Evolutionary conservation across 768 basidiomycete species (phyloP).

Genomic region (Coprinopsis marcescibilis): DNA sequence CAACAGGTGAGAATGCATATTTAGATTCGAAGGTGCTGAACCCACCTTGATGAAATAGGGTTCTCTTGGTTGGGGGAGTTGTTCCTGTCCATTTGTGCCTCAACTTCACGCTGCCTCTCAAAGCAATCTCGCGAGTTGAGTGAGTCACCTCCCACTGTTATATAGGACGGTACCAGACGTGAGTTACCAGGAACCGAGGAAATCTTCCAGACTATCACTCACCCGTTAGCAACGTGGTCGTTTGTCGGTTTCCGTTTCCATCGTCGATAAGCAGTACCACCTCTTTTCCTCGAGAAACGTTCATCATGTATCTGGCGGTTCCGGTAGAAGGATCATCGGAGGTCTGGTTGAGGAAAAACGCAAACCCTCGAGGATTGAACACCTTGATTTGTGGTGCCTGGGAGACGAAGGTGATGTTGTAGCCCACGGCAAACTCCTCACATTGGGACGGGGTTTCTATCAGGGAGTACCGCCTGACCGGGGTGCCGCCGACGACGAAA

Average conservation of each 20-base stretch:
- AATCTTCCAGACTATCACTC: constrained; percentile 2
- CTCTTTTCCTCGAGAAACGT: constrained; percentile 27
- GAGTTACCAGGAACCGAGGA: not conserved
- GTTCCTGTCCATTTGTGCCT: not conserved
- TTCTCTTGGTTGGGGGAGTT: too few relatives aligned
- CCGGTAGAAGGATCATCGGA: constrained; percentile 23
- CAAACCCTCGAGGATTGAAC: constrained; percentile 30
- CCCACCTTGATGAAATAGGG: not conserved
- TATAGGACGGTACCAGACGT: not conserved
- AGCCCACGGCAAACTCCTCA: constrained; percentile 39
- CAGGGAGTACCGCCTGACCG: constrained; percentile 5
- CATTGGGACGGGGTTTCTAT: constrained; percentile 37
- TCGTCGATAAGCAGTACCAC: constrained; percentile 43
- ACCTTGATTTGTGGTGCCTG: constrained; percentile 30
- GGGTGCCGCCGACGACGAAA: constrained; percentile 20
- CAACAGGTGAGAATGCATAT: not conserved
- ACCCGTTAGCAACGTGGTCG: constrained; percentile 39
- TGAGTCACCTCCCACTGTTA: constrained; percentile 1
- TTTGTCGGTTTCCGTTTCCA: constrained; percentile 30
- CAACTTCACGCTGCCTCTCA: not conserved
- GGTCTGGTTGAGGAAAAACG: constrained; percentile 23
- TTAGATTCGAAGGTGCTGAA: not conserved
- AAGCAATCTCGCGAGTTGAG: constrained; percentile 7
- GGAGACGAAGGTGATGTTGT: constrained; percentile 26
- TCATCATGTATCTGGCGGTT: constrained; percentile 39